A percentile compares a stretch with the other conserved stretches of the same genome.
Evolutionary conservation across 1,284 basidiomycete species (phyloP).

Genomic region (Cutaneotrichosporon mucoides): DNA sequence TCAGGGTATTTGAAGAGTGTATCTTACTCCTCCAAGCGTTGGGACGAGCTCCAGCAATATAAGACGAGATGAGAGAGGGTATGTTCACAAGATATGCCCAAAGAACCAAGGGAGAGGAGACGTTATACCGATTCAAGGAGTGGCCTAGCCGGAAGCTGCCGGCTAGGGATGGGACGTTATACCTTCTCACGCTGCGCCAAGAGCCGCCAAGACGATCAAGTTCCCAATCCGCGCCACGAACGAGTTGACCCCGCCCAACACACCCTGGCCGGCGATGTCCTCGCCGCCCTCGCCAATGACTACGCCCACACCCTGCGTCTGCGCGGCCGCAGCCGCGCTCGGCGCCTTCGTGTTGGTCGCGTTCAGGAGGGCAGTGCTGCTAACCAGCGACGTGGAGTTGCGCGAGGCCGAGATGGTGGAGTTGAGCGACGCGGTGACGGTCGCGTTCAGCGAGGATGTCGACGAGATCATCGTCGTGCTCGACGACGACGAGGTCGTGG

Average conservation of each 20-base stretch:
- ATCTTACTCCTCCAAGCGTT: too few species aligned
- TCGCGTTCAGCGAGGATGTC: neutral
- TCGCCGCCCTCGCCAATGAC: neutral
- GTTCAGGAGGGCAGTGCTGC: too few species aligned
- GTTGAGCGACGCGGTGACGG: neutral
- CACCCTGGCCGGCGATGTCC: neutral
- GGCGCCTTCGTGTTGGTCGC: neutral
- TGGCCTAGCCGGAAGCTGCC: too few species aligned
- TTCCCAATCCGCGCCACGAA: conserved; percentile 24
- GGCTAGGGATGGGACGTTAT: too few species aligned
- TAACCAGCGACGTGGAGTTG: neutral
- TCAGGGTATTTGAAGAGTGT: too few species aligned
- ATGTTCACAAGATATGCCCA: too few species aligned
- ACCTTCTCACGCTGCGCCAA: neutral
- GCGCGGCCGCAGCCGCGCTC: neutral
- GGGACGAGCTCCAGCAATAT: too few species aligned
- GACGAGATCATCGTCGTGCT: neutral
- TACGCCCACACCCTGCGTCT: neutral
- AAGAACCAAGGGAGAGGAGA: too few species aligned
- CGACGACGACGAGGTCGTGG: neutral
- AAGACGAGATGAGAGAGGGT: too few species aligned
- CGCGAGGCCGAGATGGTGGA: neutral
- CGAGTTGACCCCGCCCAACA: neutral
- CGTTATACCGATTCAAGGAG: too few species aligned
- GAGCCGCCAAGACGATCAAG: conserved; percentile 9